Evolutionary conservation across 225 moss, liverwort and hornwort genomes (phyloP), one percentile per base, ranked within the genome.

Genomic region (Marchantia paleacea): DNA sequence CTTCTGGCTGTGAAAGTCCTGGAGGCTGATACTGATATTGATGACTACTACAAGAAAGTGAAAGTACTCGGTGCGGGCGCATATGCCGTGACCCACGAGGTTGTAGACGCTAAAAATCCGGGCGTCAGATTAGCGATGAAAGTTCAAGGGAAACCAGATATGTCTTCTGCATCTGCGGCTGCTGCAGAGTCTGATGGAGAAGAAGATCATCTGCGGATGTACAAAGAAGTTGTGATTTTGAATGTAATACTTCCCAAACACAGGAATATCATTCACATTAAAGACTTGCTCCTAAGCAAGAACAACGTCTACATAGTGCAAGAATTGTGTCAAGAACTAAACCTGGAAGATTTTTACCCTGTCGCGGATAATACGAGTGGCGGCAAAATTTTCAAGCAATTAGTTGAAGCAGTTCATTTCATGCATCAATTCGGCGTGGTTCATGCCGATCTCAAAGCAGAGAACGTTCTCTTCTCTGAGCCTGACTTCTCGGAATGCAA

Each of bases 211-310:
- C 15, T 77, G 9, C 11, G 50, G 5, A 3, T 77, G 61, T 77
- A 10, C 49, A 20, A n/a, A 5, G 61, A 77, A 49, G 1, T 60
- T 2, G 8, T 77, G 60, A 47, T 77, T 52, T 8, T 77, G 13
- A 77, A 63, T n/a, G 30, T 31, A 24, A n/a, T 77, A 47, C 77
- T 77, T 47, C 77, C 77, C 0, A 77, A 24, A 48, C 77, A 77
- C 47, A 57, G 14, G 13, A 62, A 77, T 25, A 47, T 77, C 4
- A 25, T 77, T 6, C 20, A 63, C 14, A 10, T 63, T 6, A 50
- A 25, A 7, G 77, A 77, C 12, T 7, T 77, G 18, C 77, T 77
- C 5, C 52, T 24, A 26, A 55, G 77, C 77, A 60, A 60, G 0
- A n/a, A 63, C 63, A n/a, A 63, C 7, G n/a, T 63, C 8, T 63